Evolutionary conservation across 208 protist genomes (phyloP).

Genomic region (Wallacemonas sp.): DNA sequence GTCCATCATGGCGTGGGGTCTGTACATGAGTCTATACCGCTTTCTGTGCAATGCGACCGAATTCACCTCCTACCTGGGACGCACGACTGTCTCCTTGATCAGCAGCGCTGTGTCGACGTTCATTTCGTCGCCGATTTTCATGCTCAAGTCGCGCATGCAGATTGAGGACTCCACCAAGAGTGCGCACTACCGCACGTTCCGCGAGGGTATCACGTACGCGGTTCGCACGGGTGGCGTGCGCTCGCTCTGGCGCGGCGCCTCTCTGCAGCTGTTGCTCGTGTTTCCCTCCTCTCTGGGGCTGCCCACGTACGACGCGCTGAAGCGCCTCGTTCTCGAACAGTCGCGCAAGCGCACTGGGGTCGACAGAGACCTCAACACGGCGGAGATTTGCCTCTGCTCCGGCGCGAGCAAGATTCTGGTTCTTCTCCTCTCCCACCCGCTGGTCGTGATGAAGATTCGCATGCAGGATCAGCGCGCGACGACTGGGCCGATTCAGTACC

Average conservation of each 20-base stretch:
- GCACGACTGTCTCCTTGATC: conserved; percentile 42
- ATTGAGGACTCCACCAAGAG: conserved; percentile 55
- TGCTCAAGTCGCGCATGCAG: conserved; percentile 86
- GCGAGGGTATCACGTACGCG: conserved; percentile 45
- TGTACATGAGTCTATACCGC: conserved; percentile 78
- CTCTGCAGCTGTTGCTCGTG: conserved; percentile 74
- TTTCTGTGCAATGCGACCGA: conserved; percentile 55
- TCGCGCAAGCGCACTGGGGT: conserved; percentile 5
- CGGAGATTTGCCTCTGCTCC: conserved; percentile 80
- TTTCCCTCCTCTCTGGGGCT: conserved; percentile 77
- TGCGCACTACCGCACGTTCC: conserved; percentile 69
- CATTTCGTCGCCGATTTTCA: conserved; percentile 58
- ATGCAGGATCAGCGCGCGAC: conserved; percentile 81
- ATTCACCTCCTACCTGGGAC: conserved; percentile 44
- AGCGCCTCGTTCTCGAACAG: conserved; percentile 50
- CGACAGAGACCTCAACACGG: conserved; percentile 46
- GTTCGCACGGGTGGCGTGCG: conserved; percentile 62
- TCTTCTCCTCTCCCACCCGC: conserved; percentile 71
- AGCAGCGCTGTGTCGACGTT: conserved; percentile 50
- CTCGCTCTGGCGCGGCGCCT: conserved; percentile 78
- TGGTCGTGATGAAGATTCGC: conserved; percentile 72
- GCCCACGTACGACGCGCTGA: conserved; percentile 85
- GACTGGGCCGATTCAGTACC: conserved; percentile 62
- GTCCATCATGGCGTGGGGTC: conserved; percentile 50
- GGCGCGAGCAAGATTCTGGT: conserved; percentile 64